Conservation (phyloP, 768 basidiomycete species). For the Dacryopinax primogenitus region DNA sequence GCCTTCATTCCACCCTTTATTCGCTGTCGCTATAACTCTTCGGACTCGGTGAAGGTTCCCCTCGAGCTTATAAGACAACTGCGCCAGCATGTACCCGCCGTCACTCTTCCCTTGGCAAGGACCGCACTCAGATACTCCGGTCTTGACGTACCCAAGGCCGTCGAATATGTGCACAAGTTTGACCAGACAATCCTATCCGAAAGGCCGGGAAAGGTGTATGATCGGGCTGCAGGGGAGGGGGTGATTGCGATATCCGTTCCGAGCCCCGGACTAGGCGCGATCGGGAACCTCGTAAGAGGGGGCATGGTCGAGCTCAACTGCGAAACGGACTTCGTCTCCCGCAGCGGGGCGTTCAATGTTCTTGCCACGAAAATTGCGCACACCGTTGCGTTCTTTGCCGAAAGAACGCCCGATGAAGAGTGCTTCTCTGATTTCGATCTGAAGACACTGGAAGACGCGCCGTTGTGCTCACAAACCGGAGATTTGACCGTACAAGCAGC, state of each 20-base stretch:
- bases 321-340: constrained; percentile 92
- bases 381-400: constrained; percentile 61
- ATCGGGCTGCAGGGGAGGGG: constrained; percentile 63
- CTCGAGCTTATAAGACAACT: constrained; percentile 74
- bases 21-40: constrained; percentile 8
- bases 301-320: constrained; percentile 88
- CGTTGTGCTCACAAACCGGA: too few relatives aligned
- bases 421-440: neutral
- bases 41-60: constrained; percentile 37
- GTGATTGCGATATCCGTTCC: constrained; percentile 65
- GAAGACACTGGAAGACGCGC: too few relatives aligned
- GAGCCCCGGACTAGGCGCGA: constrained; percentile 34
- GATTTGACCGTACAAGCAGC: neutral
- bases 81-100: constrained; percentile 45
- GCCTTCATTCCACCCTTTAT: neutral
- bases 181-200: constrained; percentile 53
- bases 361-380: constrained; percentile 71
- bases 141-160: constrained; percentile 59
- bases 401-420: constrained; percentile 27
- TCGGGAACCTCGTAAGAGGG: constrained; percentile 44
- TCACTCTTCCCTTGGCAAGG: constrained; percentile 76
- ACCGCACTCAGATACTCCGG: constrained; percentile 67
- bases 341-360: constrained; percentile 66
- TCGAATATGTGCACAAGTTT: constrained; percentile 72
- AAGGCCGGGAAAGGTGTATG: constrained; percentile 73